Evolutionary conservation across 2,329 filamentous ascomycete species (phyloP).

Genomic region (Seiridium cupressi): DNA sequence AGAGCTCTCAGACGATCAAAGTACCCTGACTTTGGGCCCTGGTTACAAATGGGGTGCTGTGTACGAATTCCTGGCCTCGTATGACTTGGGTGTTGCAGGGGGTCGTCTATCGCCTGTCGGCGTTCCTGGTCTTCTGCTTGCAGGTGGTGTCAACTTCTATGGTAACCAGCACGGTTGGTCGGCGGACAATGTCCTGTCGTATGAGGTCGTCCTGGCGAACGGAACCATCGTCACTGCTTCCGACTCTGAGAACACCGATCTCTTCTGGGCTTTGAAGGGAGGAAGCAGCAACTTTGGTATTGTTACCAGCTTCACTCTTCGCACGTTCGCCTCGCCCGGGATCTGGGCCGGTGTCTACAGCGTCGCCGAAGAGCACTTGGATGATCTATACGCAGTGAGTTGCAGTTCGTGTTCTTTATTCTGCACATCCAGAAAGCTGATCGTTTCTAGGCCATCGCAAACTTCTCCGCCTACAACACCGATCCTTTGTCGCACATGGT

Average conservation of each 20-base stretch:
- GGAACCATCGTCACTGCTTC: constrained; percentile 3
- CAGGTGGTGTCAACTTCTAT: constrained; percentile 13
- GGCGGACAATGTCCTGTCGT: constrained; percentile 3
- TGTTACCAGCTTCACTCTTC: constrained; percentile 6
- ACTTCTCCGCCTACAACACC: constrained; percentile 19
- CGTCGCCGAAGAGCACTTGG: constrained; percentile 15
- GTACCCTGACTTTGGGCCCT: constrained; percentile 9
- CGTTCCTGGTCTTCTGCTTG: constrained; percentile 12
- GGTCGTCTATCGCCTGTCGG: constrained; percentile 11
- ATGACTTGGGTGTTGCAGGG: constrained; percentile 9
- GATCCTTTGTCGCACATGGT: constrained; percentile 21
- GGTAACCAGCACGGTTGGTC: constrained; percentile 8
- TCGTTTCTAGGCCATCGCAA: constrained; percentile 15
- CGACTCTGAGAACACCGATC: neutral
- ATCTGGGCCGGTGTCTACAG: constrained; percentile 17
- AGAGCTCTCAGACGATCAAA: constrained; percentile 20
- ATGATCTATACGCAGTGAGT: constrained; percentile 16
- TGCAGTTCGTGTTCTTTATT: neutral
- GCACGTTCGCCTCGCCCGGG: neutral
- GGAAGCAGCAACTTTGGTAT: constrained; percentile 8
- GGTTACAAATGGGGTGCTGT: constrained; percentile 11
- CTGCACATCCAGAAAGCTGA: neutral
- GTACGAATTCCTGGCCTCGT: constrained; percentile 6
- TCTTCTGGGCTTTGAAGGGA: constrained; percentile 9
- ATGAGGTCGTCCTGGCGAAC: constrained; percentile 7